A percentile compares a stretch with the other conserved stretches of the same genome.
These are phyloP conservation scores for Debaryomyces udenii DNA, from an alignment of 1,139 yeast species.

Conservation along the genomic window DNA sequence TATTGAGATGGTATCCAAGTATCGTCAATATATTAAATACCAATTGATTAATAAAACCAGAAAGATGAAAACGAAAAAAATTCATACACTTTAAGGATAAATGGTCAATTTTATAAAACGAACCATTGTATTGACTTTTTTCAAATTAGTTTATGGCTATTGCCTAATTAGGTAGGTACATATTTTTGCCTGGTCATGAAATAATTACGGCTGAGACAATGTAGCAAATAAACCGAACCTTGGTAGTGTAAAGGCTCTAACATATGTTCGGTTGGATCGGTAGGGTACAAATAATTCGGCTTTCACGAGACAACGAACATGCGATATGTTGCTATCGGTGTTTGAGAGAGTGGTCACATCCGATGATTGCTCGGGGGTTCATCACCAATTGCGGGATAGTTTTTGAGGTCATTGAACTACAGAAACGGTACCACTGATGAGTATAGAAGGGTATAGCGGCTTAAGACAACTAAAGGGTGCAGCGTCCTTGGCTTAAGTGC, in stretches of 20 bases:
- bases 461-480: too few species aligned
- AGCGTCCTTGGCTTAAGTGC: too few species aligned
- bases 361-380: too few species aligned
- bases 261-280: slow-evolving; percentile 6
- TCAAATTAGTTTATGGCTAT: slow-evolving; percentile 8
- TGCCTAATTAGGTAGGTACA: slow-evolving; percentile 9
- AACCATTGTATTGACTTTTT: slow-evolving; percentile 9
- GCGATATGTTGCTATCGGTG: slow-evolving; percentile 7
- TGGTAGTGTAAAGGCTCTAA: slow-evolving; percentile 6
- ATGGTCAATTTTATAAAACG: slow-evolving; percentile 9
- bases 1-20: slow-evolving; percentile 5
- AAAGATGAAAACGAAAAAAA: slow-evolving; percentile 1
- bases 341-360: neutral
- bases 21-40: slow-evolving; percentile 6
- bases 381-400: too few species aligned
- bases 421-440: too few species aligned
- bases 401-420: too few species aligned
- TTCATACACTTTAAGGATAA: slow-evolving; percentile 4
- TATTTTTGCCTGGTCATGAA: slow-evolving; percentile 10
- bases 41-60: slow-evolving; percentile 8
- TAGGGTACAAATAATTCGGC: neutral
- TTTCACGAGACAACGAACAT: slow-evolving; percentile 2
- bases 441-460: too few species aligned
- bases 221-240: slow-evolving; percentile 7
- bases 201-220: slow-evolving; percentile 11